Conservation (phyloP, 2,329 filamentous ascomycete genomes). For the Daldinia eschscholtzii region DNA sequence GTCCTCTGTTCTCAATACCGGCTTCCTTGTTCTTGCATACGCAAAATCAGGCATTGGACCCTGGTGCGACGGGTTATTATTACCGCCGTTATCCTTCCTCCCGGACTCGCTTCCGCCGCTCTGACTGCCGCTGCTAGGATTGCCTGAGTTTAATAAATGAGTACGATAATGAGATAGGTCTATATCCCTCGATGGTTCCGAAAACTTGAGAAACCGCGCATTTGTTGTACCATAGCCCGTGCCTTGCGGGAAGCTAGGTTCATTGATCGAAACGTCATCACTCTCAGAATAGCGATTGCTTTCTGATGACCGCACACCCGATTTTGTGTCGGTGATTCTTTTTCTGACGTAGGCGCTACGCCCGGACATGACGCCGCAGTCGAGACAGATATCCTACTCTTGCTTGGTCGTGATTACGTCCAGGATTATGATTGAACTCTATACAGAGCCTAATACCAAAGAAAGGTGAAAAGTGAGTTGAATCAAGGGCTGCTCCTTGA, state of each 20-base stretch:
- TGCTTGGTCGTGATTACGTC: neutral
- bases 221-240: constrained; percentile 60
- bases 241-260: constrained; percentile 56
- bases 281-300: constrained; percentile 54
- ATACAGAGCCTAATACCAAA: neutral
- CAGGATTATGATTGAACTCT: neutral
- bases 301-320: constrained; percentile 55
- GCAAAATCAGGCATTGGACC: constrained; percentile 59
- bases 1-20: constrained; percentile 63
- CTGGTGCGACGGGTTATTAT: constrained; percentile 40
- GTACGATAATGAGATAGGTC: constrained; percentile 49
- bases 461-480: no score
- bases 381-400: neutral
- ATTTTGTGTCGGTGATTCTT: constrained; percentile 66
- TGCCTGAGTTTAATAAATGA: constrained; percentile 46
- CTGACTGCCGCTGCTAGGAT: constrained; percentile 54
- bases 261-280: constrained; percentile 56
- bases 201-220: constrained; percentile 61
- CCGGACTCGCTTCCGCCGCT: constrained; percentile 56
- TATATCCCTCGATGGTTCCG: constrained; percentile 55
- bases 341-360: constrained; percentile 70
- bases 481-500: neutral
- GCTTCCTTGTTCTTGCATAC: constrained; percentile 59
- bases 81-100: constrained; percentile 48
- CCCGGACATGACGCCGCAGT: constrained; percentile 62